Conservation (phyloP, 176 grass and related monocot genomes). For the Melocanna baccifera region DNA sequence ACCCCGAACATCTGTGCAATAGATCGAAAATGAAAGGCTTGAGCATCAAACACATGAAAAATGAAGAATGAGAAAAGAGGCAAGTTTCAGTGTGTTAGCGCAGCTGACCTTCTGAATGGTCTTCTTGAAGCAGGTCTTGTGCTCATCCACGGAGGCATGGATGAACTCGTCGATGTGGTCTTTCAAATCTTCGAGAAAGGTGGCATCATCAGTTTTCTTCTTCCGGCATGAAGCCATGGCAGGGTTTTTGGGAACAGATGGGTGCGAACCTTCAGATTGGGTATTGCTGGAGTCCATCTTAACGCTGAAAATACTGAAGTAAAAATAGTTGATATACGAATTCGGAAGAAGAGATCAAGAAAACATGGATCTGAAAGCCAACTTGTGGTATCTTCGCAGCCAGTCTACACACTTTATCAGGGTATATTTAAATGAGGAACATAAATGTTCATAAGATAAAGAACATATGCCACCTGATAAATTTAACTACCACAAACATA, state of each 20-base stretch:
- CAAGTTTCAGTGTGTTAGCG: background rate
- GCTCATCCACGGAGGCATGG: constrained; percentile 91
- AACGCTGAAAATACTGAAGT: background rate
- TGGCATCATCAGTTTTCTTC: constrained; percentile 72
- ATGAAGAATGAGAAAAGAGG: background rate
- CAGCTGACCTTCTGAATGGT: constrained; percentile 73
- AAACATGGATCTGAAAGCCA: background rate
- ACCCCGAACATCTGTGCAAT: constrained; percentile 84
- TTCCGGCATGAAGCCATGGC: constrained; percentile 74
- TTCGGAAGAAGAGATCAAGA: background rate
- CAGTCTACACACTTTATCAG: background rate
- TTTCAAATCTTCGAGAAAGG: constrained; percentile 73
- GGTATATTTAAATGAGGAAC: background rate
- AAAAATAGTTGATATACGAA: background rate
- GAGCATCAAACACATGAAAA: background rate
- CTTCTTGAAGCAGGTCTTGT: constrained; percentile 92
- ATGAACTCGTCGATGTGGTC: constrained; percentile 94
- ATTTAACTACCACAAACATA: background rate
- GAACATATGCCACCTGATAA: background rate
- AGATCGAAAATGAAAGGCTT: background rate
- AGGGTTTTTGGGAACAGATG: constrained; percentile 39
- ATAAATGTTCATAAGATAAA: background rate
- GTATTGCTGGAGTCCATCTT: constrained; percentile 61
- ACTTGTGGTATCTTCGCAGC: background rate
- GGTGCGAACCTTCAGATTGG: constrained; percentile 32